Evolutionary conservation across 805 yeast species (phyloP).

Genomic region (Wickerhamomyces alni): DNA sequence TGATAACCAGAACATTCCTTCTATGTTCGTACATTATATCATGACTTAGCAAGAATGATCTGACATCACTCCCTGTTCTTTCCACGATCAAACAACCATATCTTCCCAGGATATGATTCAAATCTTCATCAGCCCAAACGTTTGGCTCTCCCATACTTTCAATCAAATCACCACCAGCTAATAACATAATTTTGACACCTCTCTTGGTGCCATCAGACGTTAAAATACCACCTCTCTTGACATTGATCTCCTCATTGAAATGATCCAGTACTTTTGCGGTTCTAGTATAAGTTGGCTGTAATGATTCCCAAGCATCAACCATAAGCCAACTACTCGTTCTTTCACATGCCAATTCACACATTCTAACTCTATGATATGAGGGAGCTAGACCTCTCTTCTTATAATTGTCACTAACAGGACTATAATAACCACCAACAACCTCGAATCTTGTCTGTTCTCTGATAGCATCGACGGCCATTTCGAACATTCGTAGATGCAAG

Average conservation of each 20-base stretch:
- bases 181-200: constrained; percentile 90
- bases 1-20: constrained; percentile 86
- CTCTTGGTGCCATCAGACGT: constrained; percentile 54
- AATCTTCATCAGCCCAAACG: constrained; percentile 95
- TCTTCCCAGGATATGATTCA: constrained; percentile 90
- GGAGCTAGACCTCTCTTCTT: constrained; percentile 90
- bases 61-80: constrained; percentile 93
- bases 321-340: constrained; percentile 94
- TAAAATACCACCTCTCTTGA: constrained; percentile 78
- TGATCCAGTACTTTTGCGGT: constrained; percentile 96
- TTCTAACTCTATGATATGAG: constrained; percentile 83
- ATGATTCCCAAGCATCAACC: constrained; percentile 99
- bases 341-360: constrained; percentile 98
- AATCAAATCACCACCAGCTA: constrained; percentile 96
- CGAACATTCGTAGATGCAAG: constrained; percentile 93
- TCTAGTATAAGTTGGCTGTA: constrained; percentile 85
- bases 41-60: constrained; percentile 85
- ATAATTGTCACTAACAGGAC: constrained; percentile 92
- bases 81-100: constrained; percentile 97
- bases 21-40: constrained; percentile 97
- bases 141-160: constrained; percentile 99
- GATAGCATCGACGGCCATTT: constrained; percentile 94
- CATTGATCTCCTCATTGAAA: constrained; percentile 90
- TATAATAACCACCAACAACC: constrained; percentile 92
- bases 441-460: constrained; percentile 90